Conservation (phyloP, 805 yeast genomes). For the Wickerhamomyces xylosicus region DNA sequence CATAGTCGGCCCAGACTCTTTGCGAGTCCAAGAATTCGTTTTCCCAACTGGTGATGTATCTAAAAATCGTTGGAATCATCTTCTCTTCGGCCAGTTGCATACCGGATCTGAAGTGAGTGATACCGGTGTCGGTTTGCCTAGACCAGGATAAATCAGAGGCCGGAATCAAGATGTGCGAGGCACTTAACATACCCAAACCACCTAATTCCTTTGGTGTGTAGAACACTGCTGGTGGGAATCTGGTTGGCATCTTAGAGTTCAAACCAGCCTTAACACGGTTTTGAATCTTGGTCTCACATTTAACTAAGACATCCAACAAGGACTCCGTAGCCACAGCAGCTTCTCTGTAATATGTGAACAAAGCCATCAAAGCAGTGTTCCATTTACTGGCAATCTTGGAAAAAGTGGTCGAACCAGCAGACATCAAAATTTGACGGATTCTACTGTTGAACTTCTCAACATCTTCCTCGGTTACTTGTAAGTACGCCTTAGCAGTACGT, state of each 20-base stretch:
- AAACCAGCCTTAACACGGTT: constrained; percentile 90
- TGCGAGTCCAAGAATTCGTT: constrained; percentile 90
- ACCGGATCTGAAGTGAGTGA: constrained; percentile 89
- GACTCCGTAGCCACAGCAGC: constrained; percentile 80
- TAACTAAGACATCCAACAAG: constrained; percentile 72
- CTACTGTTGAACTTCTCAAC: constrained; percentile 74
- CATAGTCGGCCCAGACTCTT: constrained; percentile 96
- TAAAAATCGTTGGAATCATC: constrained; percentile 83
- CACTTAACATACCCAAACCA: constrained; percentile 96
- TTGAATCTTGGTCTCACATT: constrained; percentile 87
- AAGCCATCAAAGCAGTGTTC: constrained; percentile 84
- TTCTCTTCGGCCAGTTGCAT: constrained; percentile 75
- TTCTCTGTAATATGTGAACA: constrained; percentile 87
- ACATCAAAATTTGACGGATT: constrained; percentile 83
- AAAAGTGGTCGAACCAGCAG: constrained; percentile 92
- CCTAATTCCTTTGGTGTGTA: constrained; percentile 97
- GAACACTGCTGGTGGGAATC: constrained; percentile 98
- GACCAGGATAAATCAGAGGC: constrained; percentile 90
- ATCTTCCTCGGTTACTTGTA: constrained; percentile 76
- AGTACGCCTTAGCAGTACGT: constrained; percentile 78
- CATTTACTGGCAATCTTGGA: constrained; percentile 91
- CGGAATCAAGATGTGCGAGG: constrained; percentile 91
- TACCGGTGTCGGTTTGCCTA: constrained; percentile 87
- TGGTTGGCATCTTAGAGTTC: constrained; percentile 95
- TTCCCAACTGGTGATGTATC: constrained; percentile 95